Percentiles rank a stretch among this genome's conserved stretches.
Evolutionary conservation across 805 yeast genomes (phyloP).

Genomic region (Millerozyma miso): DNA sequence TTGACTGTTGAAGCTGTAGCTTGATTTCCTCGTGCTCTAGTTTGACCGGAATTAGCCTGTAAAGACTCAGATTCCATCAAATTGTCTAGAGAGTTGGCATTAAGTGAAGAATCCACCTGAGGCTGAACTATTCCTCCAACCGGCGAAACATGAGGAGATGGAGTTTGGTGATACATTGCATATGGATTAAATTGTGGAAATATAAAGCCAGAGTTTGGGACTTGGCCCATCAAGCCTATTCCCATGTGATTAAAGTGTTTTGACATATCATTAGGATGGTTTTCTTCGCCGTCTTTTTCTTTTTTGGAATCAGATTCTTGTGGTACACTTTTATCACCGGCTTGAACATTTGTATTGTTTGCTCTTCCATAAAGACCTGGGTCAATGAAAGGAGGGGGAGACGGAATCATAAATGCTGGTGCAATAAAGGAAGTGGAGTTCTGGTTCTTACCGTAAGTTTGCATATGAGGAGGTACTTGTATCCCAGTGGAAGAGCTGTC

Average conservation of each 20-base stretch:
- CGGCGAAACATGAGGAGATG: slow-evolving; percentile 5
- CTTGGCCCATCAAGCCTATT: slow-evolving; percentile 36
- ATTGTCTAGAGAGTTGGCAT: not conserved
- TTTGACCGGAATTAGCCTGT: not conserved
- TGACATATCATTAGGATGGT: slow-evolving; percentile 1
- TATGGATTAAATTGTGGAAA: slow-evolving; percentile 51
- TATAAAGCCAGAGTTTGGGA: slow-evolving; percentile 36
- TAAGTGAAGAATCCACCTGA: not conserved
- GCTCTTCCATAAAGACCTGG: slow-evolving; percentile 20
- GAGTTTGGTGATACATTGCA: slow-evolving; percentile 30
- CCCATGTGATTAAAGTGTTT: slow-evolving; percentile 12
- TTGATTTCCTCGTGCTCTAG: slow-evolving; percentile 7
- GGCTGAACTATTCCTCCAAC: slow-evolving; percentile 3
- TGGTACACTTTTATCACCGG: slow-evolving; percentile 2
- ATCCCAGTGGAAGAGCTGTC: slow-evolving; percentile 18
- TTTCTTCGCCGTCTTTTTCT: not conserved
- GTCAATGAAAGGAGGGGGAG: slow-evolving; percentile 33
- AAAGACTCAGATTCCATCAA: not conserved
- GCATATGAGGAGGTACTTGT: slow-evolving; percentile 22
- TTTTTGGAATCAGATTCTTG: slow-evolving; percentile 4
- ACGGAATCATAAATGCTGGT: slow-evolving; percentile 37
- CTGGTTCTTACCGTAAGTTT: slow-evolving; percentile 29
- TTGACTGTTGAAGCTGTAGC: slow-evolving; percentile 5
- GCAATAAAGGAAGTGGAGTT: slow-evolving; percentile 32
- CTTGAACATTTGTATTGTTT: slow-evolving; percentile 6